These are phyloP conservation scores for Arthrinium phaeospermum DNA, from an alignment of 2,329 filamentous ascomycete genomes.

Conservation along the genomic window DNA sequence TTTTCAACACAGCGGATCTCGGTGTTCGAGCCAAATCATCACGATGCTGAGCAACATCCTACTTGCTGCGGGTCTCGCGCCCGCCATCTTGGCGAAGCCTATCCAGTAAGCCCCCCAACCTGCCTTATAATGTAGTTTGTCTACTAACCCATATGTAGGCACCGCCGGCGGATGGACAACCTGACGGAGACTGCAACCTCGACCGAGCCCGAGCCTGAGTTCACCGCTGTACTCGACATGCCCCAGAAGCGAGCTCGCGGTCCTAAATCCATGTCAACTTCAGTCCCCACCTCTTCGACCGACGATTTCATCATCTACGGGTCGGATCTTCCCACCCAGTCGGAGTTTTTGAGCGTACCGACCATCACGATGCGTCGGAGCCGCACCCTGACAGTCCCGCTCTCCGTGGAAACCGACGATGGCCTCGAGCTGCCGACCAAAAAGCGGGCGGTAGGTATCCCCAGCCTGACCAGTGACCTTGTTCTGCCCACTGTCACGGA, in stretches of 20 bases:
- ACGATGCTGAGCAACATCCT: slow-evolving; percentile 36
- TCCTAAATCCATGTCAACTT: not conserved
- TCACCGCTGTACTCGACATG: slow-evolving; percentile 1
- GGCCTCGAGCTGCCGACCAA: not conserved
- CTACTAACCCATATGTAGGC: not conserved
- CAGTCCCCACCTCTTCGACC: not conserved
- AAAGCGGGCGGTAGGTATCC: not conserved
- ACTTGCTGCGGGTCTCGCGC: slow-evolving; percentile 35
- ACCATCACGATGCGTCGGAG: slow-evolving; percentile 11
- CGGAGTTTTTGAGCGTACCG: not conserved
- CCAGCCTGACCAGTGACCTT: not conserved
- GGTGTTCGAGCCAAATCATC: slow-evolving; percentile 24
- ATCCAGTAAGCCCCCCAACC: slow-evolving; percentile 31
- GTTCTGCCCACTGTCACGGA: not conserved
- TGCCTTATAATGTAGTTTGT: too few species aligned
- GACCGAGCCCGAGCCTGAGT: not conserved
- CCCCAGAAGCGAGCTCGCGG: not conserved
- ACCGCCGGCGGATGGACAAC: not conserved
- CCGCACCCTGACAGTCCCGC: not conserved
- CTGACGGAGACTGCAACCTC: not conserved
- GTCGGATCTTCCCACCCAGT: not conserved
- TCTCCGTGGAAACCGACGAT: not conserved
- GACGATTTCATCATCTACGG: not conserved
- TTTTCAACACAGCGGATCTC: not conserved
- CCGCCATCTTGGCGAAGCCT: slow-evolving; percentile 35